A percentile compares a stretch with the other conserved stretches of the same genome.
These are phyloP conservation scores for maize (Zea mays) DNA, from an alignment of 176 grass and related monocot species.

Conservation along the genomic window Zm-B73-REFERENCE-NAM-5.0 NC_050099.1:172276501-172277000, in stretches of 20 bases:
- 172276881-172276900: background rate
- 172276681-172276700: constrained; percentile 2
- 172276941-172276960: constrained; percentile 9
- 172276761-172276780: background rate
- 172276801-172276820: background rate
- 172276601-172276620: constrained; percentile 89
- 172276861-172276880: background rate
- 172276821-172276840: background rate
- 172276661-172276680: constrained; percentile 60
- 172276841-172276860: background rate
- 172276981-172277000: constrained; percentile 64
- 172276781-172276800: background rate
- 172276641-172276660: constrained; percentile 79
- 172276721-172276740: background rate
- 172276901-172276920: background rate
- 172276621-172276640: constrained; percentile 67
- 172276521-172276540: constrained; percentile 96
- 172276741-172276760: background rate
- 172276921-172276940: background rate
- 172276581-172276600: constrained; percentile 85
- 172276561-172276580: constrained; percentile 76
- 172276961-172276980: constrained; percentile 84
- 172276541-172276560: constrained; percentile 89
- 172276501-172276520: constrained; percentile 45
- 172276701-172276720: background rate